phyloP scores from a whole-genome alignment of 2,329 filamentous ascomycete species.

The Epichloe coenophiala region DNA sequence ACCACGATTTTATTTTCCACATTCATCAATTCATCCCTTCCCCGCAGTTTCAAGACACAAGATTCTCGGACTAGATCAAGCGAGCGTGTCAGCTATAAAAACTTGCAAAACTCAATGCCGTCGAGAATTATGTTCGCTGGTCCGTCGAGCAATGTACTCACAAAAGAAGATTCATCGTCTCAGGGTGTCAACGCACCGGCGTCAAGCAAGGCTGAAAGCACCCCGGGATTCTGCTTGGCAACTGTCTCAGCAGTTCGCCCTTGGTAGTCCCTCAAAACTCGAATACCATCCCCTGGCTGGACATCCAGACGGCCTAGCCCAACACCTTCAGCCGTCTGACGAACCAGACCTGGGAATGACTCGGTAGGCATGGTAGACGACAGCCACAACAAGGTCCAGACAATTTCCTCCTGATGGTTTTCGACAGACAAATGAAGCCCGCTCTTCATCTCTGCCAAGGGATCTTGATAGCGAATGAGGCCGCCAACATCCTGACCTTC shows the following conservation, averaged over 20 bases:
- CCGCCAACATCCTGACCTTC: slow-evolving; percentile 25
- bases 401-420: slow-evolving; percentile 49
- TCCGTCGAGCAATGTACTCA: not conserved
- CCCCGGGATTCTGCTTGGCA: slow-evolving; percentile 18
- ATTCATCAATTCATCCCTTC: no score
- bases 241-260: slow-evolving; percentile 28
- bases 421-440: slow-evolving; percentile 60
- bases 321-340: slow-evolving; percentile 43
- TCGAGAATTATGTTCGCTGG: not conserved
- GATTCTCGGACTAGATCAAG: not conserved
- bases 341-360: slow-evolving; percentile 48
- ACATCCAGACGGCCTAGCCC: slow-evolving; percentile 47
- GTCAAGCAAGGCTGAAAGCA: slow-evolving; percentile 14
- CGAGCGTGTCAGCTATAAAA: not conserved
- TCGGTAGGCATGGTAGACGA: slow-evolving; percentile 44
- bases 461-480: slow-evolving; percentile 59
- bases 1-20: no score
- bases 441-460: slow-evolving; percentile 50
- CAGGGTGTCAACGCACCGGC: slow-evolving; percentile 12
- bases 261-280: slow-evolving; percentile 24
- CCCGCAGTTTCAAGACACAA: no score
- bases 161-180: not conserved
- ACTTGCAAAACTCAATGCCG: not conserved
- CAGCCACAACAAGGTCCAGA: slow-evolving; percentile 58
- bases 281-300: slow-evolving; percentile 25